Percentiles rank a stretch among this genome's conserved stretches.
These are phyloP conservation scores for Pulveroboletus ravenelii DNA, from an alignment of 768 basidiomycete genomes.

Conservation along the genomic window DNA sequence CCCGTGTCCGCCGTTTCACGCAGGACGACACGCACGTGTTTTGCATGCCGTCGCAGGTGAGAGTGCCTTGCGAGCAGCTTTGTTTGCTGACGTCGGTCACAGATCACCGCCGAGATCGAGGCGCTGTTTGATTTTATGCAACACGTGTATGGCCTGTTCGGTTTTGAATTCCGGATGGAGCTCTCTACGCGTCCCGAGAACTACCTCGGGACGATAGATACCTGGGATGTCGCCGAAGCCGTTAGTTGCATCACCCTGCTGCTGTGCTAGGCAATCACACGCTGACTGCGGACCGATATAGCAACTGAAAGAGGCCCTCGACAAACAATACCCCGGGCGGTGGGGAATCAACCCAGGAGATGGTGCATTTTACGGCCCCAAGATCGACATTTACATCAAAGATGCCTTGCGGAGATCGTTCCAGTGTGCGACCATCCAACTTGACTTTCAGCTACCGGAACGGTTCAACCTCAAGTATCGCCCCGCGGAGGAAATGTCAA, in stretches of 20 bases:
- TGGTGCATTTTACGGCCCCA: slow-evolving; percentile 99
- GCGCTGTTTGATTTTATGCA: slow-evolving; percentile 93
- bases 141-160: slow-evolving; percentile 88
- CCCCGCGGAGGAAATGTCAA: slow-evolving; percentile 56
- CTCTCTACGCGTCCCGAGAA: slow-evolving; percentile 96
- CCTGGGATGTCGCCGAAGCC: slow-evolving; percentile 86
- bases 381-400: slow-evolving; percentile 95
- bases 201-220: slow-evolving; percentile 80
- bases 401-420: slow-evolving; percentile 91
- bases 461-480: slow-evolving; percentile 95
- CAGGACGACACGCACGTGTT: slow-evolving; percentile 99
- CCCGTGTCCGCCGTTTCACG: slow-evolving; percentile 89
- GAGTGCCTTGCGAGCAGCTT: not conserved
- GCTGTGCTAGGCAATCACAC: not conserved
- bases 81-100: slow-evolving; percentile 2
- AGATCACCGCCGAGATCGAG: slow-evolving; percentile 86
- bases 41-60: slow-evolving; percentile 88
- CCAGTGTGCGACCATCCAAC: slow-evolving; percentile 98
- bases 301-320: slow-evolving; percentile 82
- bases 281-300: slow-evolving; percentile 28
- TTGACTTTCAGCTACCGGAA: slow-evolving; percentile 97
- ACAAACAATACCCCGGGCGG: slow-evolving; percentile 78
- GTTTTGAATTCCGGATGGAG: slow-evolving; percentile 90
- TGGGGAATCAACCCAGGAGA: slow-evolving; percentile 96
- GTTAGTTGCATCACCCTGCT: slow-evolving; percentile 37